Evolutionary conservation across 2,329 filamentous ascomycete species (phyloP).

Genomic region (Aspergillus spinulosporus): DNA sequence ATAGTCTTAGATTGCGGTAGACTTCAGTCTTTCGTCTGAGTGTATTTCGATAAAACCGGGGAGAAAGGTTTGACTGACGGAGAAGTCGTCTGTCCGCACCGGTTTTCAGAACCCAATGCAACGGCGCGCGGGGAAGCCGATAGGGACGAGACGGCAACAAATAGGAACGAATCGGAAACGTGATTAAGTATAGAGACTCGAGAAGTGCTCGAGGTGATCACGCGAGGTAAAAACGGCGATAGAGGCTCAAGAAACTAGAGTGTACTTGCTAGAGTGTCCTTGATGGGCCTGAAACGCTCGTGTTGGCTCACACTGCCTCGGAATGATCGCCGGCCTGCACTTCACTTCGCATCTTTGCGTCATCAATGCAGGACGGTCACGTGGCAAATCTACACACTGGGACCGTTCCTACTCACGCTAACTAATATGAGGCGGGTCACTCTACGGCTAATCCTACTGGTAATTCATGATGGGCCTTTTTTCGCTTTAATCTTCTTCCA

Average conservation of each 20-base stretch:
- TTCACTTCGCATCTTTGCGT: constrained; percentile 12
- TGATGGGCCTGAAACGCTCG: constrained; percentile 2
- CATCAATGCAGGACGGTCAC: constrained; percentile 13
- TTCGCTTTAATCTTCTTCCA: constrained; percentile 63
- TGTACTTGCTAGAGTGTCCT: neutral
- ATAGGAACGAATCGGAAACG: neutral
- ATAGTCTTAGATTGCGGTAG: constrained; percentile 30
- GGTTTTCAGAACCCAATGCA: neutral
- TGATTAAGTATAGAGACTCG: neutral
- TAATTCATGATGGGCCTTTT: neutral
- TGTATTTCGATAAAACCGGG: neutral
- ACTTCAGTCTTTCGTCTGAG: neutral
- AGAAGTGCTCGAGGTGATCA: neutral
- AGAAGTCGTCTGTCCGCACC: constrained; percentile 8
- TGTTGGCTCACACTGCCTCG: constrained; percentile 5
- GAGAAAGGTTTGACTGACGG: neutral
- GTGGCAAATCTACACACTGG: neutral
- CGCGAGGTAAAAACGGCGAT: constrained; percentile 1
- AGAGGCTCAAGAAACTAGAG: constrained; percentile 8
- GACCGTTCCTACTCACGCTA: neutral
- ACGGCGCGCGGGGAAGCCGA: constrained; percentile 4
- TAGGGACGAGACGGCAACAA: neutral
- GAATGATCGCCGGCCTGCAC: constrained; percentile 8
- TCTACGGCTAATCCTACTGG: neutral
- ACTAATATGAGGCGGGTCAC: neutral